Percentiles rank a stretch among this genome's conserved stretches.
Conservation (phyloP, 768 basidiomycete genomes). For the Phylloporus scabripes region DNA sequence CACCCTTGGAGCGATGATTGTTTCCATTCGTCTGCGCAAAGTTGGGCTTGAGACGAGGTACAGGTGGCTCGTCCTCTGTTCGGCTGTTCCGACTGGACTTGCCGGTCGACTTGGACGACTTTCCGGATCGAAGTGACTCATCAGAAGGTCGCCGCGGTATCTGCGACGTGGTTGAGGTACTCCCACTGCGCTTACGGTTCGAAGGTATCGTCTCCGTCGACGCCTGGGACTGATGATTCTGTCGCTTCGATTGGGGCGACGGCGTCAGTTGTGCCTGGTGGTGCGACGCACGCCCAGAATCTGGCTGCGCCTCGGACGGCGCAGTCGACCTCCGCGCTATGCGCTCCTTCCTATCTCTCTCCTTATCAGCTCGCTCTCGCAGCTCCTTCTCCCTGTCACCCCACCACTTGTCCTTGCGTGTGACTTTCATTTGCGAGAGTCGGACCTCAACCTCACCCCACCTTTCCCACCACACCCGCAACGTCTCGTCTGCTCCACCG, state of each 20-base stretch:
- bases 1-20: constrained; percentile 41
- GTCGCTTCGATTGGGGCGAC: constrained; percentile 16
- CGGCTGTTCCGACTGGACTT: constrained; percentile 28
- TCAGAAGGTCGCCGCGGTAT: constrained; percentile 30
- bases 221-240: constrained; percentile 27
- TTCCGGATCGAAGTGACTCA: constrained; percentile 40
- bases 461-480: constrained; percentile 63
- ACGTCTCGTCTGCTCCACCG: constrained; percentile 61
- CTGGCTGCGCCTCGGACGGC: constrained; percentile 14
- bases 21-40: constrained; percentile 17
- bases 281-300: constrained; percentile 22
- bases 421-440: constrained; percentile 35
- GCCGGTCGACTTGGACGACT: constrained; percentile 31
- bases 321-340: constrained; percentile 12
- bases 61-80: constrained; percentile 25
- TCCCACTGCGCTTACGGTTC: constrained; percentile 26
- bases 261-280: constrained; percentile 23
- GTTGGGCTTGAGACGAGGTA: constrained; percentile 28
- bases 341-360: constrained; percentile 19
- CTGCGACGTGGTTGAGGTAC: constrained; percentile 16
- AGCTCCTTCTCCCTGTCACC: constrained; percentile 24
- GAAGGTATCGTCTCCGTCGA: constrained; percentile 22
- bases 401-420: constrained; percentile 35
- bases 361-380: constrained; percentile 22
- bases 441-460: constrained; percentile 62